phyloP scores from a whole-genome alignment of 805 yeast species.

The Maudiozyma bulderi region DNA sequence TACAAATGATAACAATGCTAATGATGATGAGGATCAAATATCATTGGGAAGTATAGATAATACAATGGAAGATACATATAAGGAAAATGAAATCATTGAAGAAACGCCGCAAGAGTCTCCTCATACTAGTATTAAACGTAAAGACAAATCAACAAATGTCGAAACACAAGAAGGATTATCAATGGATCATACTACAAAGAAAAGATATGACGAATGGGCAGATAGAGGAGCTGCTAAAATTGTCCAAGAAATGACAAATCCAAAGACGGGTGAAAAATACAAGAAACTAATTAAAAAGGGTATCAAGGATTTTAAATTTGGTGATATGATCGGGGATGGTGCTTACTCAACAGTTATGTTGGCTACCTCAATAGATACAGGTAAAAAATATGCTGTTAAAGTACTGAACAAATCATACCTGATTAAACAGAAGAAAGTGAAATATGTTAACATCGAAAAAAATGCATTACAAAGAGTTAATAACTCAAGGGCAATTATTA shows the following conservation, averaged over 20 bases:
- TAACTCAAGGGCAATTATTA: conserved; percentile 51
- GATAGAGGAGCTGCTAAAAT: conserved; percentile 52
- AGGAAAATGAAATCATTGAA: background rate
- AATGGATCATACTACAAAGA: conserved; percentile 14
- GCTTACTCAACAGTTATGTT: conserved; percentile 87
- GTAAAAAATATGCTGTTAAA: conserved; percentile 70
- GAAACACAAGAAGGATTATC: conserved; percentile 12
- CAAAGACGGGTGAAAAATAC: conserved; percentile 38
- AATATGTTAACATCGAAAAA: conserved; percentile 76
- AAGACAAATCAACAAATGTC: background rate
- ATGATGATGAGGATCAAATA: conserved; percentile 4
- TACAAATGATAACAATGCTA: conserved; percentile 1
- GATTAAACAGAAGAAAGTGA: conserved; percentile 72
- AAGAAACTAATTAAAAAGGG: conserved; percentile 44
- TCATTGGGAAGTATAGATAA: conserved; percentile 7
- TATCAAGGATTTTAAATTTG: conserved; percentile 82
- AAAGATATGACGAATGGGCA: conserved; percentile 39
- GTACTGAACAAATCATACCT: conserved; percentile 68
- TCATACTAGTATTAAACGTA: conserved; percentile 1
- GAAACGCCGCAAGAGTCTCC: background rate
- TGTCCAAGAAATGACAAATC: conserved; percentile 36
- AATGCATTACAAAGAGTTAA: conserved; percentile 66
- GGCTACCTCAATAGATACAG: conserved; percentile 69
- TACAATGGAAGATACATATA: background rate
- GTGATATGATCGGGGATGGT: conserved; percentile 87